These are phyloP conservation scores for Pterocarpus santalinus DNA, from an alignment of 306 rosid genomes.

Conservation along the genomic window DNA sequence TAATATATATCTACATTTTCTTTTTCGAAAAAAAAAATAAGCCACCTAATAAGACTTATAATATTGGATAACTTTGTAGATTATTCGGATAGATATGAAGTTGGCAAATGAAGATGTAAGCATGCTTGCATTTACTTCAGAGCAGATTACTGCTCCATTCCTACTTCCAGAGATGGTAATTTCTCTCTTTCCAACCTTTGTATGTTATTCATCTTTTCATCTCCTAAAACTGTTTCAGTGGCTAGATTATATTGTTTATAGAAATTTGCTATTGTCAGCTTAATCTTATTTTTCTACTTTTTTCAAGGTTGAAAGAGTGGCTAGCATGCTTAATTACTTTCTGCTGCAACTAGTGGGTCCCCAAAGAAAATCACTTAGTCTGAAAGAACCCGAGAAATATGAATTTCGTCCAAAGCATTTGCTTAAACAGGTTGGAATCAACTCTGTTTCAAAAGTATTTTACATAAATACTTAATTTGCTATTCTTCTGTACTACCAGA, in stretches of 20 bases:
- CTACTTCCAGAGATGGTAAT: slow-evolving; percentile 98
- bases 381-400: slow-evolving; percentile 97
- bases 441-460: slow-evolving; percentile 25
- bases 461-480: background rate
- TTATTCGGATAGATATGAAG: slow-evolving; percentile 95
- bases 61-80: slow-evolving; percentile 60
- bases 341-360: slow-evolving; percentile 97
- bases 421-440: slow-evolving; percentile 83
- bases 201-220: slow-evolving; percentile 28
- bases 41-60: slow-evolving; percentile 43
- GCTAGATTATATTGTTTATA: slow-evolving; percentile 23
- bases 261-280: slow-evolving; percentile 24
- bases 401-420: slow-evolving; percentile 96
- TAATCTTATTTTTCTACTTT: slow-evolving; percentile 18
- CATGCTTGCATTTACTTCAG: slow-evolving; percentile 92
- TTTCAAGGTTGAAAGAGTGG: slow-evolving; percentile 94
- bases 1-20: slow-evolving; percentile 30
- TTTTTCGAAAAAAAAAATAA: background rate
- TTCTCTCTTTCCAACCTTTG: slow-evolving; percentile 28
- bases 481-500: slow-evolving; percentile 6
- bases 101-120: slow-evolving; percentile 98
- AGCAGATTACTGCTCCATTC: slow-evolving; percentile 95
- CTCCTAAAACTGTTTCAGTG: slow-evolving; percentile 14
- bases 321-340: slow-evolving; percentile 99
- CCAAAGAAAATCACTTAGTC: slow-evolving; percentile 90